Conservation (phyloP, 2,329 filamentous ascomycete species). For the Penicillium concentricum region DNA sequence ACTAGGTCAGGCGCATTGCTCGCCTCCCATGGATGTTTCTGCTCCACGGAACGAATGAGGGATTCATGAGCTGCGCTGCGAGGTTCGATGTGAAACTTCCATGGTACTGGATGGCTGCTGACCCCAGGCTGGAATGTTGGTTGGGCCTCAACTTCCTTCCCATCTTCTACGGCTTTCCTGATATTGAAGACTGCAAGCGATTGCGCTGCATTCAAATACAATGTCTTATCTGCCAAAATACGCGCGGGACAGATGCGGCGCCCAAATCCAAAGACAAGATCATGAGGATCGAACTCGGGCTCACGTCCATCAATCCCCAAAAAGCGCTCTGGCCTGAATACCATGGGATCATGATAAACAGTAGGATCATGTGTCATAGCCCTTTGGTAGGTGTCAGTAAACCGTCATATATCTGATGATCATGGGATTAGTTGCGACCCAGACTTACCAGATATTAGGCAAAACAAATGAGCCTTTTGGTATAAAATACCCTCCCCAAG, state of each 20-base stretch:
- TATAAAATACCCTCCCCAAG: slow-evolving; percentile 27
- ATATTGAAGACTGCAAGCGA: slow-evolving; percentile 50
- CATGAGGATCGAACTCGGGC: slow-evolving; percentile 40
- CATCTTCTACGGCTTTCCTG: slow-evolving; percentile 37
- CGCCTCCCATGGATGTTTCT: slow-evolving; percentile 10
- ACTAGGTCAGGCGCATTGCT: slow-evolving; percentile 13
- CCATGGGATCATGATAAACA: slow-evolving; percentile 36
- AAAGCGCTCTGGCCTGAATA: slow-evolving; percentile 48
- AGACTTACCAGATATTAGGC: slow-evolving; percentile 38
- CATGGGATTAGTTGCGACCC: not conserved
- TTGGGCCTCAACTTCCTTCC: slow-evolving; percentile 36
- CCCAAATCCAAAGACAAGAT: slow-evolving; percentile 38
- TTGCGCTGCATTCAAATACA: slow-evolving; percentile 46
- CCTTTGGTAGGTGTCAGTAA: slow-evolving; percentile 22
- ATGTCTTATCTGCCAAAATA: slow-evolving; percentile 42
- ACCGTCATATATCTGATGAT: too few relatives aligned
- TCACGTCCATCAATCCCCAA: slow-evolving; percentile 28
- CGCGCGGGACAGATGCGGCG: slow-evolving; percentile 46
- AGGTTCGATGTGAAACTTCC: slow-evolving; percentile 9
- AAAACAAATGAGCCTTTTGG: slow-evolving; percentile 40
- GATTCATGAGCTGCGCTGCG: slow-evolving; percentile 9
- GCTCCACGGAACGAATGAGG: slow-evolving; percentile 10
- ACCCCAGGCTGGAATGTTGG: slow-evolving; percentile 38
- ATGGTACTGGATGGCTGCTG: slow-evolving; percentile 30
- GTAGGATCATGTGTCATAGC: slow-evolving; percentile 42